Percentiles rank a stretch among this genome's conserved stretches.
Conservation (phyloP, 192 early-diverging fungal genomes). For the Paraglomus occultum region DNA sequence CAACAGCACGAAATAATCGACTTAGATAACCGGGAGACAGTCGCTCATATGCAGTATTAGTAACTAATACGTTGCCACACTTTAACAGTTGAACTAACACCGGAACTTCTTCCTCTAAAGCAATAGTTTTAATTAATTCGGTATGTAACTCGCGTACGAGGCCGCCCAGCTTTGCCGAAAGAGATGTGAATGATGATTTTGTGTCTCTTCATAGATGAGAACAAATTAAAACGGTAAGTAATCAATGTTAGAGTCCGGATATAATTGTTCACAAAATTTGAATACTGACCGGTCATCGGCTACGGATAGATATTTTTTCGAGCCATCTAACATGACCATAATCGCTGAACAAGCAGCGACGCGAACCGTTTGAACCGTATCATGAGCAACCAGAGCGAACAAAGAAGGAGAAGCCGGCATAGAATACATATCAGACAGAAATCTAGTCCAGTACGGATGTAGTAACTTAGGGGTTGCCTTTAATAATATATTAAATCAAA, state of each 20-base stretch:
- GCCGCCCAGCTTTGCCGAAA: conserved; percentile 42
- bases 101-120: conserved; percentile 24
- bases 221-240: not conserved
- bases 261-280: not conserved
- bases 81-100: conserved; percentile 37
- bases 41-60: conserved; percentile 41
- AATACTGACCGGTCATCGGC: conserved; percentile 47
- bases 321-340: conserved; percentile 44
- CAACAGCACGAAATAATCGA: conserved; percentile 26
- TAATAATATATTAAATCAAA: not conserved
- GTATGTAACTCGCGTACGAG: conserved; percentile 41
- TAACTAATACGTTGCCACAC: conserved; percentile 31
- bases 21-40: conserved; percentile 37
- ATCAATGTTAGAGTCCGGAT: not conserved
- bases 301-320: conserved; percentile 52
- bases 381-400: conserved; percentile 46
- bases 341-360: conserved; percentile 45
- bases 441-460: conserved; percentile 54
- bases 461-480: conserved; percentile 46
- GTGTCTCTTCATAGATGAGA: conserved; percentile 13
- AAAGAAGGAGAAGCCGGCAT: conserved; percentile 40
- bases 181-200: conserved; percentile 48
- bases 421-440: conserved; percentile 43
- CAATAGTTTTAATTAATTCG: conserved; percentile 34
- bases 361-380: conserved; percentile 46